A percentile compares a stretch with the other conserved stretches of the same genome.
phyloP scores from a whole-genome alignment of 345 rosid genomes.

The Camelina neglecta region DNA sequence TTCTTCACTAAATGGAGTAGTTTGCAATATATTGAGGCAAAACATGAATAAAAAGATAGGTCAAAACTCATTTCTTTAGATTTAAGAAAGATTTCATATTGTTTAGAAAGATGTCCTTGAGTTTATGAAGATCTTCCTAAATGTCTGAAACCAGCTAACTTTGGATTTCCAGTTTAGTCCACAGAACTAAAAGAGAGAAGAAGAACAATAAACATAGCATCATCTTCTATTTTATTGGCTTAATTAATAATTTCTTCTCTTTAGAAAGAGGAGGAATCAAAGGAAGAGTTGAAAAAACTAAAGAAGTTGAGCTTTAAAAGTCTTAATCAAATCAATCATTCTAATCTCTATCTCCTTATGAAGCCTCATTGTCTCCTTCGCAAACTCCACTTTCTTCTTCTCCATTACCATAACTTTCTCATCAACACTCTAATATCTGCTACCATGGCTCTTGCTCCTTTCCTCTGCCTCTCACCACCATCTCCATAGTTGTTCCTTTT shows the following conservation, averaged over 20 bases:
- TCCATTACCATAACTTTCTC: slow-evolving; percentile 63
- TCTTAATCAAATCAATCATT: slow-evolving; percentile 59
- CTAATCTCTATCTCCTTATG: slow-evolving; percentile 75
- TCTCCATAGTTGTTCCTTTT: slow-evolving; percentile 31
- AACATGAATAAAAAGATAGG: too few species aligned
- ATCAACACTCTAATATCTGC: slow-evolving; percentile 57
- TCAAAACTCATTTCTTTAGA: too few species aligned
- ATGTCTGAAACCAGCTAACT: too few species aligned
- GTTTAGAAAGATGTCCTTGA: too few species aligned
- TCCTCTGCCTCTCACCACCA: slow-evolving; percentile 35
- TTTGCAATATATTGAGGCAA: too few species aligned
- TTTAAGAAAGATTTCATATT: too few species aligned
- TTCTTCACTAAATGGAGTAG: too few species aligned
- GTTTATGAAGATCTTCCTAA: too few species aligned
- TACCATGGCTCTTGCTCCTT: slow-evolving; percentile 51
- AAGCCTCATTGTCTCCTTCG: slow-evolving; percentile 58
- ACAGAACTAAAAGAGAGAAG: too few species aligned
- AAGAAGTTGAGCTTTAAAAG: slow-evolving; percentile 60
- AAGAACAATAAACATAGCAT: background rate
- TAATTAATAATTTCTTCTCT: background rate
- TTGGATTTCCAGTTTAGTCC: too few species aligned
- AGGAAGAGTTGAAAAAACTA: slow-evolving; percentile 49
- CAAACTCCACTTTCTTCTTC: slow-evolving; percentile 73
- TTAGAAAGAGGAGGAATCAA: slow-evolving; percentile 40
- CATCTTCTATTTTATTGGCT: background rate